phyloP scores from a whole-genome alignment of 2,329 filamentous ascomycete genomes.

The Penicillium sp. region DNA sequence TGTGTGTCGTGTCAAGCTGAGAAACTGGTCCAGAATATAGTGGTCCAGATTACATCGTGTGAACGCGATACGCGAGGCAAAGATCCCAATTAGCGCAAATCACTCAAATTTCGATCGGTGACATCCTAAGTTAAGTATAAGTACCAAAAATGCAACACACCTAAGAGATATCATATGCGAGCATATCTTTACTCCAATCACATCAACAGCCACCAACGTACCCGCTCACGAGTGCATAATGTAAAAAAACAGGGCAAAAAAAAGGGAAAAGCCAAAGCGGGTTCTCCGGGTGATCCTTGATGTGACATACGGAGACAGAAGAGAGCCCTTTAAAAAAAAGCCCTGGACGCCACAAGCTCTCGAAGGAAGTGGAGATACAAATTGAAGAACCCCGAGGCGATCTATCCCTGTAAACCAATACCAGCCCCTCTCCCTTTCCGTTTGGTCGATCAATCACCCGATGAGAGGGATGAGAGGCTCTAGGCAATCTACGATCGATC shows the following conservation, averaged over 20 bases:
- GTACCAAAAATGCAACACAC: constrained; percentile 1
- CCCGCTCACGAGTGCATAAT: background rate
- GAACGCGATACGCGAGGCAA: background rate
- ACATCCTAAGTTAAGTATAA: no score
- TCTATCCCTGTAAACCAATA: constrained; percentile 21
- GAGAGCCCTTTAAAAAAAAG: background rate
- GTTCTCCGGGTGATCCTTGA: constrained; percentile 3
- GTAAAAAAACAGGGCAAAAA: background rate
- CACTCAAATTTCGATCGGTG: background rate
- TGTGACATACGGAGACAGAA: background rate
- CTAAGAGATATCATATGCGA: constrained; percentile 38
- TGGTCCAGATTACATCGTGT: background rate
- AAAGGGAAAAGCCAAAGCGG: background rate
- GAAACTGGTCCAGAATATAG: background rate
- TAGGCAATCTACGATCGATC: constrained; percentile 17
- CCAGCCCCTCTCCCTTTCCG: constrained; percentile 12
- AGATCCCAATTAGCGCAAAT: background rate
- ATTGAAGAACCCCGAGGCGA: constrained; percentile 22
- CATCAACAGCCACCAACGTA: background rate
- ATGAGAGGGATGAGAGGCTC: constrained; percentile 25
- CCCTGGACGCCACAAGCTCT: constrained; percentile 17
- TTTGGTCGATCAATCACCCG: constrained; percentile 25
- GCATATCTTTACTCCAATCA: constrained; percentile 15
- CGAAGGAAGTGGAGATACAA: constrained; percentile 24
- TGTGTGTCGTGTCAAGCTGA: constrained; percentile 5